Conservation (phyloP, 805 yeast species). For the Wickerhamomyces bovis region DNA sequence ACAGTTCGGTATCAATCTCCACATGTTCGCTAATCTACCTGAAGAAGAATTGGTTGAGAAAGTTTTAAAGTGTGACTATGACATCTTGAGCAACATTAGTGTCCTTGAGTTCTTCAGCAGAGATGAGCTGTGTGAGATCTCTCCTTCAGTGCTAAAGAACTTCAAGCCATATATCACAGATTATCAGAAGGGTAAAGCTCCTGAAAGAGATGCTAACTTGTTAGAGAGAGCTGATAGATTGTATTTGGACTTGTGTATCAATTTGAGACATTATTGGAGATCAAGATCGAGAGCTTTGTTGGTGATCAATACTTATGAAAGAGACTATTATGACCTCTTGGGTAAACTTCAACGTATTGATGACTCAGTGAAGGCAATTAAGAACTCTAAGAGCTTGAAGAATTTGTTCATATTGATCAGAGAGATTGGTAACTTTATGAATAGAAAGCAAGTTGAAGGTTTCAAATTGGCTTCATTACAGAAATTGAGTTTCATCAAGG, state of each 20-base stretch:
- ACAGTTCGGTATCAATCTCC: conserved; percentile 75
- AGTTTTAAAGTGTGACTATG: conserved; percentile 55
- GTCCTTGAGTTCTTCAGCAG: conserved; percentile 65
- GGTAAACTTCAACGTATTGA: conserved; percentile 52
- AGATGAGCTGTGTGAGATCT: conserved; percentile 56
- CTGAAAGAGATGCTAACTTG: conserved; percentile 50
- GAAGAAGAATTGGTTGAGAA: conserved; percentile 50
- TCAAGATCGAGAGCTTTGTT: conserved; percentile 61
- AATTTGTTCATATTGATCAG: conserved; percentile 59
- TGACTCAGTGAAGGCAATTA: conserved; percentile 49
- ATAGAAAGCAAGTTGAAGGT: conserved; percentile 64
- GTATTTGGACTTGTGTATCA: conserved; percentile 60
- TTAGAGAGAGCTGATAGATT: conserved; percentile 67
- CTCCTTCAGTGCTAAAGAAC: conserved; percentile 47
- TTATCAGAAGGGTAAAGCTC: conserved; percentile 31
- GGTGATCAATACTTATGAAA: conserved; percentile 49
- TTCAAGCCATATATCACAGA: conserved; percentile 61
- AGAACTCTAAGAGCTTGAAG: conserved; percentile 46
- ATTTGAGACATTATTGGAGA: conserved; percentile 66
- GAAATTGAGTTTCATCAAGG: conserved; percentile 62
- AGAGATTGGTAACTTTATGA: conserved; percentile 76
- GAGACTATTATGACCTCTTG: conserved; percentile 59
- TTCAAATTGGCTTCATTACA: conserved; percentile 65
- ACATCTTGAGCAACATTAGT: conserved; percentile 45
- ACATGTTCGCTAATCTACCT: conserved; percentile 46